Base-by-base conservation (phyloP, 78 protist genomes). In the Isochrysis galbana region DNA sequence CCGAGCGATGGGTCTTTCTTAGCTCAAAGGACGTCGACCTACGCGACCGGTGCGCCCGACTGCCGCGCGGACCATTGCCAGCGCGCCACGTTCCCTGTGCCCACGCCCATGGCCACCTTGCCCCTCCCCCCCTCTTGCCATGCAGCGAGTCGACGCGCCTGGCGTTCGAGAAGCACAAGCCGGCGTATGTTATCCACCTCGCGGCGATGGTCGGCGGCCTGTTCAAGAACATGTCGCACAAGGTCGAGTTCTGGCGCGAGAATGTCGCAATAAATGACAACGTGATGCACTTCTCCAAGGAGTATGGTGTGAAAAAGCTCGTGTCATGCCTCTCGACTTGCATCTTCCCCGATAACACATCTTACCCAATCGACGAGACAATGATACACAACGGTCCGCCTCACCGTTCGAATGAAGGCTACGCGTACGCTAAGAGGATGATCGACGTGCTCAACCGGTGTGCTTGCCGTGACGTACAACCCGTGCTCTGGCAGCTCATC, bases 311-410 rank as follows among this genome's bases (percentile, higher is more conserved):
- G 25, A 26, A 83, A 42, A 46, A 46, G 61, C 46, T 86, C 22
- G 90, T 86, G 11, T 86, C 92, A 0, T 61, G 77, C 67, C 44
- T 61, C 22, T 42, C 48, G 46, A 61, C 92, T 2, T 44, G 84
- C 84, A 96, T 98, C 90, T 98, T 98, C 95, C 99, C 99, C n/a
- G 98, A 98, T 96, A 97, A 97, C 93, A 96, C 97, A 7, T 94
- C 98, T 0, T 98, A 97, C 82, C 99, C 98, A 46, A 97, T 97
- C 80, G 98, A 97, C 78, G 99, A 97, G 89, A 96, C 98, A 10
- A 97, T 97, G 98, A 92, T 96, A 46, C 93, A 90, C 80, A 74
- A 89, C 41, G 98, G 99, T 2, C 97, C 98, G 55, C 99, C 99
- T 2, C 99, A 98, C 91, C 23, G 11, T 32, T 93, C 97, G 51